Conservation (phyloP, 1,284 basidiomycete species). For the Heterobasidion parviporum region DNA sequence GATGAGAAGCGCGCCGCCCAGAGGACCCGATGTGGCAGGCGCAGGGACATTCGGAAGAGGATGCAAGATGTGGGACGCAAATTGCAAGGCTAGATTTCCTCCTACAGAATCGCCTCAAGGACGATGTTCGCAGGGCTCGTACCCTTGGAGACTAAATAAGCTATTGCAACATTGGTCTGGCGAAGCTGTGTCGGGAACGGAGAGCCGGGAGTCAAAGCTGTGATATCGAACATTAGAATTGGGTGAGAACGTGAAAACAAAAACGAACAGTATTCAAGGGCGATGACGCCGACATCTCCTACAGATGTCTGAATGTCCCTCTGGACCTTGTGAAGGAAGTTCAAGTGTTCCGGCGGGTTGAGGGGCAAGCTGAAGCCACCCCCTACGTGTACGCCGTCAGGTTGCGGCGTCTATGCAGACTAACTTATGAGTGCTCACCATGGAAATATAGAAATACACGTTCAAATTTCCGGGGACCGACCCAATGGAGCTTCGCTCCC, state of each 20-base stretch:
- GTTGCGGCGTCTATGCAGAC: not conserved
- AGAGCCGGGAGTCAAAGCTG: conserved; percentile 16
- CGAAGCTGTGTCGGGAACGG: conserved; percentile 28
- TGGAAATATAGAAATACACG: conserved; percentile 29
- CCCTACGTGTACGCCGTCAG: not conserved
- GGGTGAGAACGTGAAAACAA: not conserved
- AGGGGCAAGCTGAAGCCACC: not conserved
- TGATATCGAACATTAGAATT: not conserved
- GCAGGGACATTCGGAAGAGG: not conserved
- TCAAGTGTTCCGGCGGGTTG: not conserved
- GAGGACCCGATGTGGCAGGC: not conserved
- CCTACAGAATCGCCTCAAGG: conserved; percentile 45
- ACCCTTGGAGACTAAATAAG: conserved; percentile 25
- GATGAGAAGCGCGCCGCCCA: not conserved
- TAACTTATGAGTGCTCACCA: conserved; percentile 21
- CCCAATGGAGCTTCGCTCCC: conserved; percentile 25
- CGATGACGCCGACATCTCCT: not conserved
- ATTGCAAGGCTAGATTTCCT: conserved; percentile 34
- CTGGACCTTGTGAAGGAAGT: not conserved
- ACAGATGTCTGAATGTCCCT: not conserved
- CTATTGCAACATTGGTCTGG: conserved; percentile 23
- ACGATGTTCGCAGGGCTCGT: conserved; percentile 39
- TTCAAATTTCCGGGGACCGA: conserved; percentile 27
- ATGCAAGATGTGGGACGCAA: conserved; percentile 25
- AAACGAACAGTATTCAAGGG: not conserved